These are phyloP conservation scores for Vitis riparia DNA, from an alignment of 164 flowering plant genomes.

Conservation along the genomic window DNA sequence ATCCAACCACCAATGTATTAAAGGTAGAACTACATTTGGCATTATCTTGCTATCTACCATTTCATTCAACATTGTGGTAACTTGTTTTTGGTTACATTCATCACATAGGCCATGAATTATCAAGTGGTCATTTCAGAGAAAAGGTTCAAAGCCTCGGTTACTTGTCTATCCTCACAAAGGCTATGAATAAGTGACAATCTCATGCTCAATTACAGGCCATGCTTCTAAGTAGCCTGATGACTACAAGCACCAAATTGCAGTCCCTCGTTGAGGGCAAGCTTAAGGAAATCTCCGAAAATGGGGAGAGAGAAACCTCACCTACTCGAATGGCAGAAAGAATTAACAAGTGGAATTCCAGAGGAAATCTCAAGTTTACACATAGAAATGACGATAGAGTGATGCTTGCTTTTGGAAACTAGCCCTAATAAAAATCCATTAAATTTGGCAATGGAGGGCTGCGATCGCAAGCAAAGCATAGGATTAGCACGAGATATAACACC, in stretches of 20 bases:
- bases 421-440: conserved; percentile 2
- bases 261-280: not conserved
- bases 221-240: not conserved
- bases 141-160: conserved; percentile 1
- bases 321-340: conserved; percentile 13
- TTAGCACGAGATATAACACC: conserved; percentile 1
- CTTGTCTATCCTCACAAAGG: not conserved
- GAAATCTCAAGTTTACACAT: not conserved
- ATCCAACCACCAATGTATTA: not conserved
- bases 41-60: not conserved
- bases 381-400: conserved; percentile 4
- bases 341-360: not conserved
- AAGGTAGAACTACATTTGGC: conserved; percentile 3
- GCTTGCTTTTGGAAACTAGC: conserved; percentile 8
- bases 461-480: conserved; percentile 2
- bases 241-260: conserved; percentile 2
- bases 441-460: conserved; percentile 1
- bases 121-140: not conserved
- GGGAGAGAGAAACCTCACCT: conserved; percentile 3
- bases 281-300: not conserved
- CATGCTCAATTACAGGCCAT: not conserved
- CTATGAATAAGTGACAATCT: not conserved
- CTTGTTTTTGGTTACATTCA: not conserved
- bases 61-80: not conserved
- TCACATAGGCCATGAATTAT: conserved; percentile 7